Percentiles rank a stretch among this genome's conserved stretches.
phyloP scores from a whole-genome alignment of 2,329 filamentous ascomycete genomes.

The Nemania serpens region DNA sequence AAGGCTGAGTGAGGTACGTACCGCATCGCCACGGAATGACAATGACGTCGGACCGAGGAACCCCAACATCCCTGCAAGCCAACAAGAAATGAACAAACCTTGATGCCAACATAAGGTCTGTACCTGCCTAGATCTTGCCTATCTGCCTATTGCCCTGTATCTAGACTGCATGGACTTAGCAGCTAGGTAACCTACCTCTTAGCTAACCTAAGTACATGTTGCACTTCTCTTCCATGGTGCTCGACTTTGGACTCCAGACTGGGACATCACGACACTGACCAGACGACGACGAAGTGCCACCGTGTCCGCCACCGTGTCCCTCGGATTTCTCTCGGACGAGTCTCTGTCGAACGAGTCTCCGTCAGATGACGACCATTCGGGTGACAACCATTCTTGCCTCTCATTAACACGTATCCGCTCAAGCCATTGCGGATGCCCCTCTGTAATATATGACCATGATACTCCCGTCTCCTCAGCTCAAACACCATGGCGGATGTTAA shows the following conservation, averaged over 20 bases:
- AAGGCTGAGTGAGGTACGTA: too few species aligned
- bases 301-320: neutral
- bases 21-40: neutral
- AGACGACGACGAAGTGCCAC: neutral
- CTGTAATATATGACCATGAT: slow-evolving; percentile 27
- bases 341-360: neutral
- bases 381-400: neutral
- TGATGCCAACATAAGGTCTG: too few species aligned
- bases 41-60: slow-evolving; percentile 26
- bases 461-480: slow-evolving; percentile 12
- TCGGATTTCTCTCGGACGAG: neutral
- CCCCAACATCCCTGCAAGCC: slow-evolving; percentile 18
- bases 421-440: neutral
- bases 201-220: neutral
- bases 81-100: slow-evolving; percentile 6
- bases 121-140: neutral
- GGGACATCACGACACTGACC: slow-evolving; percentile 9
- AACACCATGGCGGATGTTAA: slow-evolving; percentile 36
- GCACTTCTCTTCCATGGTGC: neutral
- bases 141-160: too few species aligned
- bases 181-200: too few species aligned
- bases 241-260: slow-evolving; percentile 1
- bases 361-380: neutral
- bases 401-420: neutral
- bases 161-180: too few species aligned